Evolutionary conservation across 257 asterid genomes (phyloP).

Genomic region (Thymus mandschuricus): DNA sequence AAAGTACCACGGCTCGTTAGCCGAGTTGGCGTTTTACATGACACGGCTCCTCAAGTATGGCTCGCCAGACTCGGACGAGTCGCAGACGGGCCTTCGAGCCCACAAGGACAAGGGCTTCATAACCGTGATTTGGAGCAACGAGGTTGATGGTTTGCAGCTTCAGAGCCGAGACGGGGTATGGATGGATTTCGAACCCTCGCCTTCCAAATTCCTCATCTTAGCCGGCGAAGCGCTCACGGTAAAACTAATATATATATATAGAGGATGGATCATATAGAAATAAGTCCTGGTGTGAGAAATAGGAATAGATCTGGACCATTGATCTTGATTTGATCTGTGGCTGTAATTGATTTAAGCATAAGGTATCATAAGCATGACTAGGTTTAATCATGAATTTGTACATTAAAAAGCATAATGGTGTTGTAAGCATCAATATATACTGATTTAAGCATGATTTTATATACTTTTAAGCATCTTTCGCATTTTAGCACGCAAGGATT

Average conservation of each 20-base stretch:
- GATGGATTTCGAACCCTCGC: constrained; percentile 39
- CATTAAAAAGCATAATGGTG: too few relatives aligned
- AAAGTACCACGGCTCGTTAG: constrained; percentile 29
- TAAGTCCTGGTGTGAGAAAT: too few relatives aligned
- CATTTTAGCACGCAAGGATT: too few relatives aligned
- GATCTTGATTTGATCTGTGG: too few relatives aligned
- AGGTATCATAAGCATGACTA: too few relatives aligned
- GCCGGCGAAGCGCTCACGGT: constrained; percentile 54
- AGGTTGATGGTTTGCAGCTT: constrained; percentile 43
- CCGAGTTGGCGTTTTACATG: constrained; percentile 37
- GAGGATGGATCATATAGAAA: too few relatives aligned
- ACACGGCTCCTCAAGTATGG: constrained; percentile 40
- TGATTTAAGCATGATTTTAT: too few relatives aligned
- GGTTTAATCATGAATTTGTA: too few relatives aligned
- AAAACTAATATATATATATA: not conserved
- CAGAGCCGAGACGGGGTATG: constrained; percentile 43
- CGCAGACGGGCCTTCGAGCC: constrained; percentile 33
- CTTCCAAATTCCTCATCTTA: constrained; percentile 36
- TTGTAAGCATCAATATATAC: too few relatives aligned
- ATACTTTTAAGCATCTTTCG: too few relatives aligned
- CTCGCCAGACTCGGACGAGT: constrained; percentile 2
- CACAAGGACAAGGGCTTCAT: constrained; percentile 46
- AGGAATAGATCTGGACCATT: too few relatives aligned
- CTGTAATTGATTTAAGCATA: too few relatives aligned
- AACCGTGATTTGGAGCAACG: constrained; percentile 36